A percentile compares a stretch with the other conserved stretches of the same genome.
Evolutionary conservation across 1,284 basidiomycete species (phyloP).

Genomic region (Albatrellus sp.): DNA sequence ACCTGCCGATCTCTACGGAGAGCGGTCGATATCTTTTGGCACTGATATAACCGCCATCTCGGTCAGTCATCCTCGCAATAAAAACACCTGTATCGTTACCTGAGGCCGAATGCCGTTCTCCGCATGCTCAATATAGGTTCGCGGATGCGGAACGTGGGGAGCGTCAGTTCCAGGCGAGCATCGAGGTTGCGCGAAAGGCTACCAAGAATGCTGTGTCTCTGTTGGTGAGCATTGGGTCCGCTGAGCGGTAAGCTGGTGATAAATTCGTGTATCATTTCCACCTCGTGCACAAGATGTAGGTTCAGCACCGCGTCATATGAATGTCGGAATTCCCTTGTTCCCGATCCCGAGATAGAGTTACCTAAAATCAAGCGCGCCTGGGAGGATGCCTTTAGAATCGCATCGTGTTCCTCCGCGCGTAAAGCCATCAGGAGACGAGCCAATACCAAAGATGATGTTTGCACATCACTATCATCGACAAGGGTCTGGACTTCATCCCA

Average conservation of each 20-base stretch:
- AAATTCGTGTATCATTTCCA: slow-evolving; percentile 64
- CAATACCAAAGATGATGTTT: slow-evolving; percentile 61
- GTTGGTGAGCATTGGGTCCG: slow-evolving; percentile 14
- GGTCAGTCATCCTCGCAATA: slow-evolving; percentile 3
- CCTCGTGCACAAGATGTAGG: slow-evolving; percentile 82
- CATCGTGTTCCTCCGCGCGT: slow-evolving; percentile 36
- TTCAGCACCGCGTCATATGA: slow-evolving; percentile 83
- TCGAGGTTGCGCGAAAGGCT: slow-evolving; percentile 37
- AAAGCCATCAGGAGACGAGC: slow-evolving; percentile 79
- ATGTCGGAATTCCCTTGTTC: slow-evolving; percentile 70
- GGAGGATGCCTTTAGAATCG: slow-evolving; percentile 41
- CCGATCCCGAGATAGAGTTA: slow-evolving; percentile 69
- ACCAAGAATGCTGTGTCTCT: slow-evolving; percentile 22
- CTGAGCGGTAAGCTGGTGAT: slow-evolving; percentile 12
- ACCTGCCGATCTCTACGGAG: slow-evolving; percentile 59
- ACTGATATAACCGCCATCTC: slow-evolving; percentile 4
- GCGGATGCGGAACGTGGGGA: slow-evolving; percentile 86
- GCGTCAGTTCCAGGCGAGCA: slow-evolving; percentile 63
- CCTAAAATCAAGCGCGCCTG: slow-evolving; percentile 73
- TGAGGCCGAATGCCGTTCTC: slow-evolving; percentile 72
- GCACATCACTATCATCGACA: slow-evolving; percentile 35
- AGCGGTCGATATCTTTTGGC: slow-evolving; percentile 14
- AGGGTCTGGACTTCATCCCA: slow-evolving; percentile 73
- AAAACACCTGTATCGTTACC: slow-evolving; percentile 28
- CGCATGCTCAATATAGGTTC: slow-evolving; percentile 89